phyloP scores from a whole-genome alignment of 495 filamentous ascomycete genomes.

The Chlorociboria aeruginascens region DNA sequence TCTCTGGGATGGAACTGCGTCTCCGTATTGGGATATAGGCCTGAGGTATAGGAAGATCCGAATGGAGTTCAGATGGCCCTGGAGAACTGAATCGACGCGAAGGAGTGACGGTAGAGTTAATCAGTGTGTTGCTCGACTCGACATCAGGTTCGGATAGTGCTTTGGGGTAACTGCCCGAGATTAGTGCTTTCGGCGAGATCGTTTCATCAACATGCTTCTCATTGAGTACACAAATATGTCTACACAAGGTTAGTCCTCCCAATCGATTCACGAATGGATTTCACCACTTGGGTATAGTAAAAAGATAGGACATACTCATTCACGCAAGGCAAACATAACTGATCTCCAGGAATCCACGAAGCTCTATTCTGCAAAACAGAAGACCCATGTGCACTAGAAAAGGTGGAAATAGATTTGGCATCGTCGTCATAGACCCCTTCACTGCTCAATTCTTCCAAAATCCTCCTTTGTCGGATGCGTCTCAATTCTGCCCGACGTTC shows the following conservation, averaged over 20 bases:
- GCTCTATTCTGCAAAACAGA: background rate
- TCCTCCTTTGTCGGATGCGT: conserved; percentile 36
- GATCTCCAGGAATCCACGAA: conserved; percentile 1
- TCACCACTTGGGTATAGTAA: too few relatives aligned
- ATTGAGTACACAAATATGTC: too few relatives aligned
- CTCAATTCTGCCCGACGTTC: conserved; percentile 38
- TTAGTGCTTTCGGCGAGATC: background rate
- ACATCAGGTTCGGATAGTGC: background rate
- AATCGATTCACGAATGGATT: too few relatives aligned
- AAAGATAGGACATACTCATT: background rate
- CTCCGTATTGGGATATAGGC: conserved; percentile 4
- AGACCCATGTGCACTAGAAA: background rate
- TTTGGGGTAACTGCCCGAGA: background rate
- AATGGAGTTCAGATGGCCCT: background rate
- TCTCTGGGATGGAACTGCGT: conserved; percentile 5
- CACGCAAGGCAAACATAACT: conserved; percentile 1
- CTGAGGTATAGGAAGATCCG: background rate
- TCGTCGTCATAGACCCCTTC: conserved; percentile 18
- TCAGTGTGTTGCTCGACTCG: background rate
- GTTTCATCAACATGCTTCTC: too few relatives aligned
- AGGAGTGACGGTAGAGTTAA: background rate
- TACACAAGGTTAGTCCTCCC: too few relatives aligned
- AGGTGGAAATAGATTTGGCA: conserved; percentile 16
- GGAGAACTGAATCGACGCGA: conserved; percentile 13
- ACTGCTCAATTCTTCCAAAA: conserved; percentile 37